Conservation (phyloP, 805 yeast species). For the Naumovozyma dairenensis region DNA sequence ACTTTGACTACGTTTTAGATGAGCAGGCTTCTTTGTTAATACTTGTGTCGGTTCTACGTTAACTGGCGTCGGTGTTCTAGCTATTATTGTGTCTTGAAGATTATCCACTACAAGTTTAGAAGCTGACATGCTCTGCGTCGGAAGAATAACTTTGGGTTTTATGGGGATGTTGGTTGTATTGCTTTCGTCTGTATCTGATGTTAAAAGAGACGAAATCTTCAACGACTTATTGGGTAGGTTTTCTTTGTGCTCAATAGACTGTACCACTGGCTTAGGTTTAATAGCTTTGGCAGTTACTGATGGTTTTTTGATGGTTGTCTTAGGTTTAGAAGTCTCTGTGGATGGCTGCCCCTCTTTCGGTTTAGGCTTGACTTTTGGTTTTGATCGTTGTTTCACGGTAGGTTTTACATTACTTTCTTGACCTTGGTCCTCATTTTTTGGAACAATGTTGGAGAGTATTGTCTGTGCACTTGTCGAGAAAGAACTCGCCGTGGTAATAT, state of each 20-base stretch:
- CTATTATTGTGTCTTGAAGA: slow-evolving; percentile 11
- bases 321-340: no score
- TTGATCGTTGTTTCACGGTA: no score
- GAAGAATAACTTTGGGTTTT: slow-evolving; percentile 16
- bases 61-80: slow-evolving; percentile 19
- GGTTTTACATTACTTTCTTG: no score
- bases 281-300: no score
- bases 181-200: background rate
- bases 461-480: background rate
- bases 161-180: background rate
- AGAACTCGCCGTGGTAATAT: background rate
- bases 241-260: no score
- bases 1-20: slow-evolving; percentile 1
- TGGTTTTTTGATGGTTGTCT: no score
- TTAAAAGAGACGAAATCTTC: no score
- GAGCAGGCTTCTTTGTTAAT: slow-evolving; percentile 1
- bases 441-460: no score
- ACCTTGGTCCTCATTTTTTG: background rate
- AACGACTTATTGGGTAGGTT: no score
- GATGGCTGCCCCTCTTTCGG: no score
- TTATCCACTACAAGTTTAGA: slow-evolving; percentile 7
- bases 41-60: slow-evolving; percentile 1
- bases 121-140: slow-evolving; percentile 14
- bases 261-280: no score
- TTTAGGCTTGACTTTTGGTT: no score